Evolutionary conservation across 2,329 filamentous ascomycete species (phyloP).

Genomic region (Aspergillus fischeri): DNA sequence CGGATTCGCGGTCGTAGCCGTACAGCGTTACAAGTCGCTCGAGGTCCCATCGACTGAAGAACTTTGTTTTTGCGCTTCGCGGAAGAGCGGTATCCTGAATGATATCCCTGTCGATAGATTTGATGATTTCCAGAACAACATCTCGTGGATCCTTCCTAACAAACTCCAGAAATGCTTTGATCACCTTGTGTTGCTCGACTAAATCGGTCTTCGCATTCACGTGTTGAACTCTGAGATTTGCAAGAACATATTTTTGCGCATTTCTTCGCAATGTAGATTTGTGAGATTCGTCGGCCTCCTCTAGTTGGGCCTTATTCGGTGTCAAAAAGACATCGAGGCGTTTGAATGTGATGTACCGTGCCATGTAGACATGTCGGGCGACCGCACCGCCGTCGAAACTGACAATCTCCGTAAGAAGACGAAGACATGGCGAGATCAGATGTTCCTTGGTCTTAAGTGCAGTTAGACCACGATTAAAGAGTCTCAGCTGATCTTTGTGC

Average conservation of each 20-base stretch:
- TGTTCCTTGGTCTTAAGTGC: conserved; percentile 79
- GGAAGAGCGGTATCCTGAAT: conserved; percentile 71
- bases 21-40: conserved; percentile 70
- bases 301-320: conserved; percentile 52
- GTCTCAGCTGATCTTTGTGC: conserved; percentile 73
- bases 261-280: conserved; percentile 79
- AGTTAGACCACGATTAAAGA: conserved; percentile 73
- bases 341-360: conserved; percentile 73
- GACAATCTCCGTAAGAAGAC: conserved; percentile 80
- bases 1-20: conserved; percentile 45
- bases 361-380: conserved; percentile 72
- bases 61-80: conserved; percentile 67
- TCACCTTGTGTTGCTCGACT: conserved; percentile 67
- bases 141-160: conserved; percentile 73
- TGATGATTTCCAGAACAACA: conserved; percentile 70
- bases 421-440: conserved; percentile 81
- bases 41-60: conserved; percentile 71
- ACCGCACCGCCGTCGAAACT: conserved; percentile 79
- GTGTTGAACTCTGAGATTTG: conserved; percentile 73
- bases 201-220: conserved; percentile 76
- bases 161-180: conserved; percentile 68
- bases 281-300: conserved; percentile 60
- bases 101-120: conserved; percentile 65
- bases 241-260: conserved; percentile 74
- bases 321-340: conserved; percentile 76